These are phyloP conservation scores for Tuber borchii DNA, from an alignment of 495 filamentous ascomycete species.

Conservation along the genomic window DNA sequence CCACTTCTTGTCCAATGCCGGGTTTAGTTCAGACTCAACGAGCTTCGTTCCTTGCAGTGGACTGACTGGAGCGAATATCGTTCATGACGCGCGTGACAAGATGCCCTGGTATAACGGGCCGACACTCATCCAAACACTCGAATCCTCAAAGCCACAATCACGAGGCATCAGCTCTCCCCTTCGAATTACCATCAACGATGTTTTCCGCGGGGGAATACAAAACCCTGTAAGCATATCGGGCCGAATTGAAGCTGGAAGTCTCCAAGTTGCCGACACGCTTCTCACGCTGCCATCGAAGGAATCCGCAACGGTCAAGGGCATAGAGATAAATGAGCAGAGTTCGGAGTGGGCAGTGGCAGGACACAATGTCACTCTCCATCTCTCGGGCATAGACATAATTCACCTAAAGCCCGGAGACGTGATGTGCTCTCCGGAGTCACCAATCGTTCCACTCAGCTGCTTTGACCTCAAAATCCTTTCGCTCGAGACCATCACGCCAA, in stretches of 20 bases:
- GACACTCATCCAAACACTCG: slow-evolving; percentile 71
- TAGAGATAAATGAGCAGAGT: slow-evolving; percentile 65
- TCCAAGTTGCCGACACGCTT: slow-evolving; percentile 77
- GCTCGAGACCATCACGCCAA: slow-evolving; percentile 81
- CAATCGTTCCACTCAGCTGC: slow-evolving; percentile 59
- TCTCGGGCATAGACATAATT: slow-evolving; percentile 75
- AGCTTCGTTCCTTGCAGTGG: slow-evolving; percentile 85
- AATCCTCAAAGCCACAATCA: slow-evolving; percentile 64
- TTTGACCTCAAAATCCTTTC: slow-evolving; percentile 80
- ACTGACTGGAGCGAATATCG: slow-evolving; percentile 78
- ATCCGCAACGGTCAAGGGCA: slow-evolving; percentile 65
- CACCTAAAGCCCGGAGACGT: slow-evolving; percentile 80
- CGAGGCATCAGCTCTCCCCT: slow-evolving; percentile 72
- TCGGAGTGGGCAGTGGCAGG: slow-evolving; percentile 93
- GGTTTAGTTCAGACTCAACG: slow-evolving; percentile 71
- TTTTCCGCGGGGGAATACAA: slow-evolving; percentile 69
- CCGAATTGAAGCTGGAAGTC: slow-evolving; percentile 72
- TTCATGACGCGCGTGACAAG: slow-evolving; percentile 38
- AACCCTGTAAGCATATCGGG: slow-evolving; percentile 75
- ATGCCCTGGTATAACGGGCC: slow-evolving; percentile 68
- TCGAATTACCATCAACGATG: slow-evolving; percentile 61
- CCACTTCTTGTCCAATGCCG: slow-evolving; percentile 71
- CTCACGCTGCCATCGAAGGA: slow-evolving; percentile 73
- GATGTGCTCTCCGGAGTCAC: slow-evolving; percentile 61
- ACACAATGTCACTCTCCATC: slow-evolving; percentile 75